Base-by-base conservation (phyloP, 257 asterid genomes). In the Forsythia viridissima region DNA sequence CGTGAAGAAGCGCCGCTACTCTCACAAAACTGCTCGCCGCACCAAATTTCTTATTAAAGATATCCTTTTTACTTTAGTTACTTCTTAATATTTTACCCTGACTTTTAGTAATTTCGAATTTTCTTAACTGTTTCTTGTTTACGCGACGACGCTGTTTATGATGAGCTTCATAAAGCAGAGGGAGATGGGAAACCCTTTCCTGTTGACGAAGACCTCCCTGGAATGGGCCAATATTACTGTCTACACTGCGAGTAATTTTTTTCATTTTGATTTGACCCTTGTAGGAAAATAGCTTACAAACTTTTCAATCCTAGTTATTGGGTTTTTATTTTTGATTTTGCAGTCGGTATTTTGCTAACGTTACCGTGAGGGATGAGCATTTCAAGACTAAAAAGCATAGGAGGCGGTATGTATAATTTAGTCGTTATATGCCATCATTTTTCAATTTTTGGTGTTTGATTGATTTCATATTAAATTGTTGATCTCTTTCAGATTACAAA, bases 211-310 rank as follows among this genome's bases (percentile, higher is more conserved):
- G 97, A 95, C 77, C 96, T 95, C 69, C 99, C 98, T 1, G 97
- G 98, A 66, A 87, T 95, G 98, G 99, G 98, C 39, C 97, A 95
- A 82, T 90, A 80, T 74, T 95, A 93, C 74, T 93, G 99, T 81
- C 48, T 86, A 5, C 98, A 93, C 87, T 92, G 98, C 96, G 99
- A 93, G 98, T 93, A 89, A 88, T 66, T 61, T 2, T 30, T 77
- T 30, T 8, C 40, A 6, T 65, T 30, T 11, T 20, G 72, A 5
- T 48, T 12, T 8, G n/a, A 2, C 5, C 0, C 24, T 21, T 52
- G 2, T 5, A 36, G 41, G 3, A 0, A 55, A 5, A 4, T 61
- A 3, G 42, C 55, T 15, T 63, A 4, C 10, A 30, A 11, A 44
- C 2, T 65, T 55, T 48, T 39, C 1, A 21, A 52, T 4, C 38